Evolutionary conservation across 2,329 filamentous ascomycete genomes (phyloP).

Genomic region (Trichoderma sp.): DNA sequence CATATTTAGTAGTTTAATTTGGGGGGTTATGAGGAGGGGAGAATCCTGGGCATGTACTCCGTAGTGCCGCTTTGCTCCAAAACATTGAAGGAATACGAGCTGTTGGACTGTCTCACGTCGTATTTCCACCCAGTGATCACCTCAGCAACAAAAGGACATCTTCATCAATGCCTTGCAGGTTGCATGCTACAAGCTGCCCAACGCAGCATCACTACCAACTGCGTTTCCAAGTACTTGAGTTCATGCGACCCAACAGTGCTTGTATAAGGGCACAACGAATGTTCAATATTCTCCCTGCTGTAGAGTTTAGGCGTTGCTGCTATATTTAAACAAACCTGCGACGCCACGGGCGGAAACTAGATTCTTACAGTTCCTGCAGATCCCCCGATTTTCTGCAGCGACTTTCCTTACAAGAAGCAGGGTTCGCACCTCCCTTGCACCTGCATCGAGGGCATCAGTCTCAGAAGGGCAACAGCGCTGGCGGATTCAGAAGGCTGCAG

Average conservation of each 20-base stretch:
- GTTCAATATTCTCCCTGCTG: background rate
- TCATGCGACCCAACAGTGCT: background rate
- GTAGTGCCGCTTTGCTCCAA: background rate
- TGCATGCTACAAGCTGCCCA: background rate
- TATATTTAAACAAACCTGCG: background rate
- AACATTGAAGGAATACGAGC: background rate
- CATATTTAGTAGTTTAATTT: too few species aligned
- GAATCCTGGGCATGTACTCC: background rate
- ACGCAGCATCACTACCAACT: background rate
- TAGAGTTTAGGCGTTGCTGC: background rate
- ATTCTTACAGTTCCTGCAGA: slow-evolving; percentile 7
- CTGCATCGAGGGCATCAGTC: background rate
- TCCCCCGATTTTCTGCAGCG: background rate
- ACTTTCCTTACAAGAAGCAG: background rate
- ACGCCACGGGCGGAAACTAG: background rate
- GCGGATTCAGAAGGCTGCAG: background rate
- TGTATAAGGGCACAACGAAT: background rate
- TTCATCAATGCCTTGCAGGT: background rate
- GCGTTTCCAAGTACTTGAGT: background rate
- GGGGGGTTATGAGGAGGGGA: background rate
- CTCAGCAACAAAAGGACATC: background rate
- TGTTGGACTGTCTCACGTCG: background rate
- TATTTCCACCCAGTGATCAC: background rate
- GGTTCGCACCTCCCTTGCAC: background rate
- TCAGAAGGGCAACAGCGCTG: background rate